Conservation (phyloP, 345 rosid species). For the Lenwebbia sp. region DNA sequence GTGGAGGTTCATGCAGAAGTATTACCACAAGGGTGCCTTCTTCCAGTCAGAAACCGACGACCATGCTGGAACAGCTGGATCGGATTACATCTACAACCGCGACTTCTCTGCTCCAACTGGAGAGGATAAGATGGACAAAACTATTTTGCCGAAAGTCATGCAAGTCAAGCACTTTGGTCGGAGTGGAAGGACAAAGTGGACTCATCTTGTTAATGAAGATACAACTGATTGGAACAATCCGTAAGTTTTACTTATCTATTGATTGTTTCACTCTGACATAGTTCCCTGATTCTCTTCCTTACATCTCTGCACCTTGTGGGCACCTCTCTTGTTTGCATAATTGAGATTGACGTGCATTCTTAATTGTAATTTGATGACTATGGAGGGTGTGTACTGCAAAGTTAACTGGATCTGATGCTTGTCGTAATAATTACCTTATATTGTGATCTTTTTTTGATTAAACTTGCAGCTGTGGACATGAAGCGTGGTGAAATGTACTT, state of each 20-base stretch:
- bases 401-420: background rate
- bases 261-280: background rate
- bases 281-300: background rate
- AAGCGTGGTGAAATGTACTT: background rate
- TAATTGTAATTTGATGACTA: background rate
- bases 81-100: background rate
- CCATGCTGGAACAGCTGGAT: background rate
- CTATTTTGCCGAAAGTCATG: background rate
- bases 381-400: background rate
- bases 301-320: background rate
- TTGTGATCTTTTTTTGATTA: background rate
- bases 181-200: background rate
- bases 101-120: conserved; percentile 1
- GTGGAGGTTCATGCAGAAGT: background rate
- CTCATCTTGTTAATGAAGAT: background rate
- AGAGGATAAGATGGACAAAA: background rate
- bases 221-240: conserved; percentile 1
- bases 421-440: background rate
- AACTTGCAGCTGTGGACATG: background rate
- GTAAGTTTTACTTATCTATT: background rate
- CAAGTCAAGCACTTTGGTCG: conserved; percentile 1
- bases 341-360: background rate
- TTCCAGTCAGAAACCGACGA: background rate
- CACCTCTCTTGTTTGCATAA: background rate
- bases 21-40: background rate